Percentiles rank a stretch among this genome's conserved stretches.
These are phyloP conservation scores for Lecanosticta acicola DNA, from an alignment of 2,329 filamentous ascomycete species.

Conservation along the genomic window DNA sequence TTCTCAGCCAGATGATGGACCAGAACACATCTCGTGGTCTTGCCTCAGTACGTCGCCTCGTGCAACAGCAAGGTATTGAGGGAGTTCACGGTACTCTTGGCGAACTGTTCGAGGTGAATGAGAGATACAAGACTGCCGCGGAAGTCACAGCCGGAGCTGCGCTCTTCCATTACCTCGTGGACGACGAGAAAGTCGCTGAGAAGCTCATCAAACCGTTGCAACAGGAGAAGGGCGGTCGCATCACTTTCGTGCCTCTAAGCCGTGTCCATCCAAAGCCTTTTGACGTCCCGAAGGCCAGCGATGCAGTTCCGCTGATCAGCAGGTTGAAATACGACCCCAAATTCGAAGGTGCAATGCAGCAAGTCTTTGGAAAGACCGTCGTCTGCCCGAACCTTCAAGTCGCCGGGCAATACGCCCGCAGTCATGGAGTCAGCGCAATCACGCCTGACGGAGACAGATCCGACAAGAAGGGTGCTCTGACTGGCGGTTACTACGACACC, in stretches of 20 bases:
- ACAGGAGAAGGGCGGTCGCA: constrained; percentile 71
- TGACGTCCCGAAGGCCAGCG: constrained; percentile 77
- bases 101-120: constrained; percentile 81
- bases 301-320: constrained; percentile 79
- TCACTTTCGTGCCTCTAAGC: constrained; percentile 93
- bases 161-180: constrained; percentile 93
- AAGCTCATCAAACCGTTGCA: constrained; percentile 74
- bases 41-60: constrained; percentile 77
- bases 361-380: constrained; percentile 93
- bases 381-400: constrained; percentile 86
- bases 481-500: constrained; percentile 87
- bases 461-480: constrained; percentile 91
- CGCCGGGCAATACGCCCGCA: constrained; percentile 84
- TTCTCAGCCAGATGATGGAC: constrained; percentile 81
- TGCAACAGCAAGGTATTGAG: constrained; percentile 69
- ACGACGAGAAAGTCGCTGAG: constrained; percentile 82
- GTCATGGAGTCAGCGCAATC: constrained; percentile 85
- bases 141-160: constrained; percentile 90
- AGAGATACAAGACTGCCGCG: constrained; percentile 79
- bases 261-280: constrained; percentile 64
- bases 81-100: constrained; percentile 90
- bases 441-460: constrained; percentile 92
- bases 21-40: constrained; percentile 79
- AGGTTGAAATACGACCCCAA: constrained; percentile 73
- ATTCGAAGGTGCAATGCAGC: constrained; percentile 82